These are phyloP conservation scores for Neonectria sp. DNA, from an alignment of 2,329 filamentous ascomycete species.

Conservation along the genomic window DNA sequence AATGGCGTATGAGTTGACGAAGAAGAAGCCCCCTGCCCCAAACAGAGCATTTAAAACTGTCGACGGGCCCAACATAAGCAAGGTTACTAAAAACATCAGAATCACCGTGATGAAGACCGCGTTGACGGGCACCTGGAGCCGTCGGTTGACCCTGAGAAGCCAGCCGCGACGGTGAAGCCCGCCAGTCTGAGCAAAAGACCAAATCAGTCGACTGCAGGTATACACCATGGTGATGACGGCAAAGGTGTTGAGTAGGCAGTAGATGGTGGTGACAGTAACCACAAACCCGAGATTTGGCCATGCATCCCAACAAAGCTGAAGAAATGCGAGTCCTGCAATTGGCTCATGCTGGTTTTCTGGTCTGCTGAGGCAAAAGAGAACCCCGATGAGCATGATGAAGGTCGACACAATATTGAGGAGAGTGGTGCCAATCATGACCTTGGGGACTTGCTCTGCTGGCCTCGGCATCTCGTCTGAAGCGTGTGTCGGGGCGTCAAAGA, in stretches of 20 bases:
- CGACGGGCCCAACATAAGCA: slow-evolving; percentile 9
- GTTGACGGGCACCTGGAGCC: slow-evolving; percentile 6
- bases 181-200: slow-evolving; percentile 2
- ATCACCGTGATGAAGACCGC: not conserved
- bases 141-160: not conserved
- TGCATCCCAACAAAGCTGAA: slow-evolving; percentile 10
- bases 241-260: not conserved
- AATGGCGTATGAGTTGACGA: slow-evolving; percentile 1
- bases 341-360: not conserved
- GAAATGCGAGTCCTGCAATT: not conserved
- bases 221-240: not conserved
- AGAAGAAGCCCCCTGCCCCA: not conserved
- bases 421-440: not conserved
- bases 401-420: not conserved
- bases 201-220: slow-evolving; percentile 5
- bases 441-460: slow-evolving; percentile 1
- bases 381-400: not conserved
- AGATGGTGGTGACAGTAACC: not conserved
- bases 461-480: slow-evolving; percentile 7
- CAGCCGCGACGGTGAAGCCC: not conserved
- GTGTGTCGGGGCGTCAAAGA: slow-evolving; percentile 12
- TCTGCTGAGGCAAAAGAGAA: too few relatives aligned
- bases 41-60: slow-evolving; percentile 3
- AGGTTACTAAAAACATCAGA: not conserved
- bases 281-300: not conserved